phyloP scores from a whole-genome alignment of 805 yeast genomes.

The Starmera pachycereana region DNA sequence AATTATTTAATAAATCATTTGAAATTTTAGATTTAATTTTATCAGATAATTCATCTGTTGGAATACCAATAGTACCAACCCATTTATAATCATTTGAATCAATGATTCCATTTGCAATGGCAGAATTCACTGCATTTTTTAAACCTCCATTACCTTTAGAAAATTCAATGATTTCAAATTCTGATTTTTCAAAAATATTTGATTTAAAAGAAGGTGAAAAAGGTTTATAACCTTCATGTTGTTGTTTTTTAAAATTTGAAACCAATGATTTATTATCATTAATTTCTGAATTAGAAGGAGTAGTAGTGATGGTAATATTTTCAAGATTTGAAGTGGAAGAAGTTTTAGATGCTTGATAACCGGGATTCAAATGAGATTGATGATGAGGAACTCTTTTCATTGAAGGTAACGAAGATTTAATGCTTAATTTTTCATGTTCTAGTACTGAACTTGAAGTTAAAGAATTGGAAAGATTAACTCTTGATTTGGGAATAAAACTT shows the following conservation, averaged over 20 bases:
- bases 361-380: too few species aligned
- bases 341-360: too few species aligned
- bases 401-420: neutral
- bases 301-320: too few species aligned
- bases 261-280: too few species aligned
- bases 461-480: slow-evolving; percentile 16
- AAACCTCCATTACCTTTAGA: slow-evolving; percentile 81
- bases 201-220: slow-evolving; percentile 9
- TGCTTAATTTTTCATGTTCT: neutral
- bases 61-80: slow-evolving; percentile 92
- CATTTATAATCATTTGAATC: slow-evolving; percentile 37
- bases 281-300: too few species aligned
- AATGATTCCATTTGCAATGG: slow-evolving; percentile 31
- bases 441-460: slow-evolving; percentile 5
- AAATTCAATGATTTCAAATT: slow-evolving; percentile 66
- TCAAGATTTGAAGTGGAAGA: too few species aligned
- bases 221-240: too few species aligned
- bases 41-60: slow-evolving; percentile 70
- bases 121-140: slow-evolving; percentile 68
- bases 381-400: slow-evolving; percentile 1
- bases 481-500: slow-evolving; percentile 31
- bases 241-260: too few species aligned
- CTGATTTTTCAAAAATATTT: slow-evolving; percentile 36
- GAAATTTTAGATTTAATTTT: slow-evolving; percentile 45
- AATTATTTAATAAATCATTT: slow-evolving; percentile 32